A percentile compares a stretch with the other conserved stretches of the same genome.
Evolutionary conservation across 179 eudicot genomes (phyloP).

Genomic region (Beta macrorhiza): DNA sequence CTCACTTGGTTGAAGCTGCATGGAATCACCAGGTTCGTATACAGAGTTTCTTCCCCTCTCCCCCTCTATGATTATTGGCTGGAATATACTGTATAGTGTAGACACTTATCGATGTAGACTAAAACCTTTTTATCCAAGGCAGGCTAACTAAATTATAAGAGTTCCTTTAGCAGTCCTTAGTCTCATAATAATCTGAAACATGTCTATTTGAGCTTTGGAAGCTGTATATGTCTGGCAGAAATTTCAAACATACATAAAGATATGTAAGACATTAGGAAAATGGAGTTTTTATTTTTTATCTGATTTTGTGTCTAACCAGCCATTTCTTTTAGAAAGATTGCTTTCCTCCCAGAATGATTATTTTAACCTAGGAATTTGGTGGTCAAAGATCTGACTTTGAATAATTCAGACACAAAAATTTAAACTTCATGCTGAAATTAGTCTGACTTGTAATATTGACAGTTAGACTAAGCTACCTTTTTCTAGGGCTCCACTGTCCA

Average conservation of each 20-base stretch:
- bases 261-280: background rate
- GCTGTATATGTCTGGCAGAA: background rate
- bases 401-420: too few species aligned
- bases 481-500: too few species aligned
- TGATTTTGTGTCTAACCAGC: background rate
- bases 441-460: too few species aligned
- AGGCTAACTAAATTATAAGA: background rate
- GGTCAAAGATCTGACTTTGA: background rate
- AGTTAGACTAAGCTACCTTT: too few species aligned
- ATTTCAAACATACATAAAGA: background rate
- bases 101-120: background rate
- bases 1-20: conserved; percentile 99
- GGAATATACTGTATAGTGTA: conserved; percentile 6
- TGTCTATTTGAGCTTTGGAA: background rate
- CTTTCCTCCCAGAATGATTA: background rate
- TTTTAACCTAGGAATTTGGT: background rate
- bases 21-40: conserved; percentile 89
- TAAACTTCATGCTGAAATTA: background rate
- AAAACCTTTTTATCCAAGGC: background rate
- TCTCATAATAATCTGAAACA: conserved; percentile 1
- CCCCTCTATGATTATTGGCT: background rate
- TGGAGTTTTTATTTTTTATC: background rate
- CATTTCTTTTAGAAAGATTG: background rate
- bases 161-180: background rate
- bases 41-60: background rate